These are phyloP conservation scores for Arabidopsis arenosa DNA, from an alignment of 345 rosid species.

Conservation along the genomic window DNA sequence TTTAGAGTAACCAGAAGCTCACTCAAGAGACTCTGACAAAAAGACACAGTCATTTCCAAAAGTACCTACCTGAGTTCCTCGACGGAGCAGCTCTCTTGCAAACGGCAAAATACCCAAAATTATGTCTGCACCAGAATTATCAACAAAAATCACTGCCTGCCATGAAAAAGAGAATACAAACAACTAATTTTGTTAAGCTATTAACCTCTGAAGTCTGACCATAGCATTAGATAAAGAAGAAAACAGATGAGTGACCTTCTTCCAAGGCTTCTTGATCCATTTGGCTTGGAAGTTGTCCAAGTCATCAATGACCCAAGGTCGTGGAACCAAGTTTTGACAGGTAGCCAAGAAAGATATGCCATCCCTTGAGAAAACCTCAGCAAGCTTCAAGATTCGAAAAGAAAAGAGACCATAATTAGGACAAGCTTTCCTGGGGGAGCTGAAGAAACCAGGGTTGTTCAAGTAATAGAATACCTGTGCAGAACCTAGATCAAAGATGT, in stretches of 20 bases:
- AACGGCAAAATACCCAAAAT: constrained; percentile 92
- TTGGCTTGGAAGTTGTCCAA: constrained; percentile 72
- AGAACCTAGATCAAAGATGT: constrained; percentile 96
- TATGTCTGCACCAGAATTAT: constrained; percentile 98
- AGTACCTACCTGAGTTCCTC: constrained; percentile 75
- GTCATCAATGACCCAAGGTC: constrained; percentile 99
- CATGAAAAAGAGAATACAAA: constrained; percentile 23
- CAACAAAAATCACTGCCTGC: constrained; percentile 95
- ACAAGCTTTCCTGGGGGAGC: background rate
- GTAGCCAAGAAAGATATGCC: constrained; percentile 93
- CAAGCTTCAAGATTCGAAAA: constrained; percentile 69
- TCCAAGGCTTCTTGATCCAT: constrained; percentile 89
- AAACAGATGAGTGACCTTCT: constrained; percentile 63
- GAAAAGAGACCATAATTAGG: background rate
- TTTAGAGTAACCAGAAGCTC: constrained; percentile 16
- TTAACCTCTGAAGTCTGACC: background rate
- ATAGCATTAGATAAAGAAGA: constrained; percentile 23
- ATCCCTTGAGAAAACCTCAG: constrained; percentile 93
- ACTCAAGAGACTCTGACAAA: background rate
- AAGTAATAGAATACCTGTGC: constrained; percentile 64
- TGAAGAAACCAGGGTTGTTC: background rate
- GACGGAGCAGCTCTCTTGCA: constrained; percentile 85
- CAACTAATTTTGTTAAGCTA: background rate
- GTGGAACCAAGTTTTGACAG: constrained; percentile 82
- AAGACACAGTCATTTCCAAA: background rate